Percentiles rank a stretch among this genome's conserved stretches.
phyloP scores from a whole-genome alignment of 208 protist species.

The Blastocrithidia nonstop region DNA sequence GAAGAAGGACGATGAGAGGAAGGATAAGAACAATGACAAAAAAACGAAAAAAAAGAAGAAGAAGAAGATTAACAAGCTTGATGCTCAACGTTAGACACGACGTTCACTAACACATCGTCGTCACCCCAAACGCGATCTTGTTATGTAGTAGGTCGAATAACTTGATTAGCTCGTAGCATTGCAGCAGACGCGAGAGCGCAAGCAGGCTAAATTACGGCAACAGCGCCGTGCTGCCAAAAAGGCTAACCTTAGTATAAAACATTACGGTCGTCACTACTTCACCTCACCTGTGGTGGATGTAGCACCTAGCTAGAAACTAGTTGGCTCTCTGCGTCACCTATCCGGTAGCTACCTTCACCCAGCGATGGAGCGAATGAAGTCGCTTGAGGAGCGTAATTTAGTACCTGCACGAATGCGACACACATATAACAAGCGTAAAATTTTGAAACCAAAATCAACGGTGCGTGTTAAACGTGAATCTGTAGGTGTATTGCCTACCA shows the following conservation, averaged over 20 bases:
- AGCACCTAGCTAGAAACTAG: conserved; percentile 42
- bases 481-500: conserved; percentile 65
- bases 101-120: conserved; percentile 44
- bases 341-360: conserved; percentile 59
- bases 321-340: conserved; percentile 69
- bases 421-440: conserved; percentile 77
- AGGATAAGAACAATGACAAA: conserved; percentile 9
- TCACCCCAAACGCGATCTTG: conserved; percentile 46
- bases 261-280: conserved; percentile 76
- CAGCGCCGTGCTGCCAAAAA: conserved; percentile 41
- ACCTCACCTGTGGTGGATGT: conserved; percentile 64
- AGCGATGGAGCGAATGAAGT: conserved; percentile 76
- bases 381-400: conserved; percentile 81
- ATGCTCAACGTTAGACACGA: conserved; percentile 14
- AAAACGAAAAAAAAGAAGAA: conserved; percentile 16
- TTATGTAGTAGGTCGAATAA: conserved; percentile 25
- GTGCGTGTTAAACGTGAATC: conserved; percentile 70
- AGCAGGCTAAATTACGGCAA: conserved; percentile 16
- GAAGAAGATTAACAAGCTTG: conserved; percentile 21
- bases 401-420: conserved; percentile 76
- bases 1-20: conserved; percentile 13
- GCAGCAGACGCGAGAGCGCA: conserved; percentile 17
- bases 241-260: conserved; percentile 44
- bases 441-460: conserved; percentile 79
- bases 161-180: conserved; percentile 30